These are phyloP conservation scores for Teratosphaeria epicoccoides DNA, from an alignment of 2,329 filamentous ascomycete genomes.

Conservation along the genomic window DNA sequence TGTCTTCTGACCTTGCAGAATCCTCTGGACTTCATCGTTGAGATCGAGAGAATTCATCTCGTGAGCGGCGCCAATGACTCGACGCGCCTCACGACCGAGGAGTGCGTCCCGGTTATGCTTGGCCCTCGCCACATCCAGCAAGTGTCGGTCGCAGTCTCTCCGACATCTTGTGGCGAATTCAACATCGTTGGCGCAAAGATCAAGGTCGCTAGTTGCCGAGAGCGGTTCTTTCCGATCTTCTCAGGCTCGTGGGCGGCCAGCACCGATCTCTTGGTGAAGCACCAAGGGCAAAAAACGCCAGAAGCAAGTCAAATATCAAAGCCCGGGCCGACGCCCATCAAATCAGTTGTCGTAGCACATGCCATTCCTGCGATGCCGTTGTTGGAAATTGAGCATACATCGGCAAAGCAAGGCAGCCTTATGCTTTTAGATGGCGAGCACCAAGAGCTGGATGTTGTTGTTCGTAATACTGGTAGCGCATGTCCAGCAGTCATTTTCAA, in stretches of 20 bases:
- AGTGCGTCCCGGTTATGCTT: constrained; percentile 51
- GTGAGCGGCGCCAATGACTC: constrained; percentile 52
- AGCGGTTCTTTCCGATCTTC: constrained; percentile 77
- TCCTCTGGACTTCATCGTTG: constrained; percentile 83
- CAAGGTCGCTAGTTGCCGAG: constrained; percentile 69
- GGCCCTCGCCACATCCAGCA: constrained; percentile 77
- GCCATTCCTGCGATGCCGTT: constrained; percentile 73
- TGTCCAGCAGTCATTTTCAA: background rate
- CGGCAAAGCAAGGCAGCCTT: constrained; percentile 56
- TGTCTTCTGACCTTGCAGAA: constrained; percentile 86
- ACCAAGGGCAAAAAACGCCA: constrained; percentile 8
- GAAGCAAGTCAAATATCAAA: background rate
- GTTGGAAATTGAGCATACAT: constrained; percentile 63
- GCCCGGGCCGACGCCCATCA: constrained; percentile 2
- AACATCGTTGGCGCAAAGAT: constrained; percentile 69
- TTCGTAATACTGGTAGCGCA: constrained; percentile 50
- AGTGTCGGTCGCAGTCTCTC: constrained; percentile 58
- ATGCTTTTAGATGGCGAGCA: constrained; percentile 91
- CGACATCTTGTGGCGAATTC: constrained; percentile 55
- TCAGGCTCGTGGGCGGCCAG: constrained; percentile 62
- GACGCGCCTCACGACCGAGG: constrained; percentile 55
- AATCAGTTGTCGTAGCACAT: constrained; percentile 30
- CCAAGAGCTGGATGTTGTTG: constrained; percentile 63
- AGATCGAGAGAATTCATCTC: constrained; percentile 71
- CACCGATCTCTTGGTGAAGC: constrained; percentile 62